Percentiles rank a stretch among this genome's conserved stretches.
phyloP scores from a whole-genome alignment of 306 rosid genomes.

The Cucumis cinereus region DNA sequence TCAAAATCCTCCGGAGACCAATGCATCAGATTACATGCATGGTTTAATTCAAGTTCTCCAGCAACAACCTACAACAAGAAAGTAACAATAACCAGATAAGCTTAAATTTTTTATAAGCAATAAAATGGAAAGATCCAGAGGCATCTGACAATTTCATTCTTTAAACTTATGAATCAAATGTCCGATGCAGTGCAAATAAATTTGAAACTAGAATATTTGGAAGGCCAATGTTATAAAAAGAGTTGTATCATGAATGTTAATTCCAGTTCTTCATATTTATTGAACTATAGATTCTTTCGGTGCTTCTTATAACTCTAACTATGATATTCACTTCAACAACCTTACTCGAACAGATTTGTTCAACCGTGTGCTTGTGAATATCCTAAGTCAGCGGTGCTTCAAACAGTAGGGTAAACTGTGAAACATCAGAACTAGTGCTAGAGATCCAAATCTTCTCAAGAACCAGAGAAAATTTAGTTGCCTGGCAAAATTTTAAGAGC shows the following conservation, averaged over 20 bases:
- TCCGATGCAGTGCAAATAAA: neutral
- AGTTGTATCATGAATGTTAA: neutral
- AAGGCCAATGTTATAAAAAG: neutral
- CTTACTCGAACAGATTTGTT: neutral
- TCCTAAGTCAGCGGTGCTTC: neutral
- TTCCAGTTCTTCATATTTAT: neutral
- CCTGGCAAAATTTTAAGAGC: neutral
- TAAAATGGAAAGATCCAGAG: neutral
- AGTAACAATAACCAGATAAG: neutral
- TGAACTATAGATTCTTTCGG: neutral
- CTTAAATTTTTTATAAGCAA: neutral
- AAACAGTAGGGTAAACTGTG: neutral
- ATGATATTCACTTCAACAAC: neutral
- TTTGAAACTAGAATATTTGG: neutral
- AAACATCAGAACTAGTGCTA: neutral
- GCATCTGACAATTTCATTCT: neutral
- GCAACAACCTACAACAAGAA: constrained; percentile 59
- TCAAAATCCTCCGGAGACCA: constrained; percentile 96
- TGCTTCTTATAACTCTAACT: neutral
- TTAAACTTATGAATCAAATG: neutral
- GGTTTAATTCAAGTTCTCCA: constrained; percentile 90
- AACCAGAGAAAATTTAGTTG: neutral
- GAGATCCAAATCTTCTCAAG: neutral
- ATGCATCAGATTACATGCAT: constrained; percentile 73
- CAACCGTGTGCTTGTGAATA: neutral